Percentiles rank a stretch among this genome's conserved stretches.
Evolutionary conservation across 2,329 filamentous ascomycete genomes (phyloP).

Genomic region (Cladorrhinum sp.): DNA sequence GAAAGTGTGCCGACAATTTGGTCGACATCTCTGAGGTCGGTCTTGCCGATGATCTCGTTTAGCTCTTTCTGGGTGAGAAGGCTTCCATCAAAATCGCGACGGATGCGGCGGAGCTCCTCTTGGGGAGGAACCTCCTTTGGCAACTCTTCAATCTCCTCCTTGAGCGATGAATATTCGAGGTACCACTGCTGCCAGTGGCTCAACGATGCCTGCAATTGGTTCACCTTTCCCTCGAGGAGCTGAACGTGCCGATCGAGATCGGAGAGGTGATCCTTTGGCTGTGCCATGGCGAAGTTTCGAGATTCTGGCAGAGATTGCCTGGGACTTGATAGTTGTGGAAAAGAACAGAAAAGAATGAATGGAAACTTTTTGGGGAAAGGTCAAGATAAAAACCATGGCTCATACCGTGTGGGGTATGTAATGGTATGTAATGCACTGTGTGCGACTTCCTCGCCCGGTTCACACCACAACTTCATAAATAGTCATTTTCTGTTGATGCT

Average conservation of each 20-base stretch:
- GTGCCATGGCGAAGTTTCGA: conserved; percentile 35
- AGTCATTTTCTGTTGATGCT: too few relatives aligned
- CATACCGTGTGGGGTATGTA: not conserved
- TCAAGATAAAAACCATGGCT: not conserved
- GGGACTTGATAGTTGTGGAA: not conserved
- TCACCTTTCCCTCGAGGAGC: conserved; percentile 72
- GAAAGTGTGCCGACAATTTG: conserved; percentile 67
- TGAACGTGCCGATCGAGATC: conserved; percentile 72
- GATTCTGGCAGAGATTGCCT: not conserved
- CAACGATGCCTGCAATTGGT: conserved; percentile 70
- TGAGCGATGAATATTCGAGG: conserved; percentile 84
- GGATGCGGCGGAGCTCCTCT: conserved; percentile 56
- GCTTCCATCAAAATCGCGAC: conserved; percentile 58
- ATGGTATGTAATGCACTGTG: not conserved
- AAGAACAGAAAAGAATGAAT: not conserved
- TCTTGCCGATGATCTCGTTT: conserved; percentile 45
- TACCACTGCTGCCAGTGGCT: conserved; percentile 90
- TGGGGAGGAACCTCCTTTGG: conserved; percentile 42
- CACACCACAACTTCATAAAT: too few relatives aligned
- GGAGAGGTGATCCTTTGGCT: conserved; percentile 51
- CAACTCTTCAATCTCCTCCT: conserved; percentile 69
- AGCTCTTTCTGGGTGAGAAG: conserved; percentile 60
- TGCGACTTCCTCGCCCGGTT: not conserved
- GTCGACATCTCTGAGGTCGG: conserved; percentile 48
- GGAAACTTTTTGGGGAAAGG: not conserved